Percentiles rank a stretch among this genome's conserved stretches.
These are phyloP conservation scores for Alternaria angustiovoidea DNA, from an alignment of 2,329 filamentous ascomycete species.

Conservation along the genomic window DNA sequence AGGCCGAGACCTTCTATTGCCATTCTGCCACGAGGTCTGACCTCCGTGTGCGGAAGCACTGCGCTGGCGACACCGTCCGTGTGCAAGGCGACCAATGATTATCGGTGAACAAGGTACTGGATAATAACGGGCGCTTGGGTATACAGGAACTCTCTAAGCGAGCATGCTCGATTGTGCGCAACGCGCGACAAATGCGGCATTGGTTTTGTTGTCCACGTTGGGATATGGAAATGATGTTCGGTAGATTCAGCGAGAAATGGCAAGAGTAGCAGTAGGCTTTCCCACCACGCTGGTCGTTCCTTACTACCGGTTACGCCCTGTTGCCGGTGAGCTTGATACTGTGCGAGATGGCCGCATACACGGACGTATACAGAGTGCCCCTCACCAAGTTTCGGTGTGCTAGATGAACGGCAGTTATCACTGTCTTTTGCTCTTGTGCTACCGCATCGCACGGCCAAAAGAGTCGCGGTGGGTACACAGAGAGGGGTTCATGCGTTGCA, in stretches of 20 bases:
- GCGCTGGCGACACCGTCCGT: slow-evolving; percentile 19
- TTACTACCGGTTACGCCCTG: slow-evolving; percentile 23
- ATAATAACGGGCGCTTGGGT: slow-evolving; percentile 29
- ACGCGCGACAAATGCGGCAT: slow-evolving; percentile 18
- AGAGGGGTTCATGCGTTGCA: slow-evolving; percentile 27
- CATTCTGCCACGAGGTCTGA: slow-evolving; percentile 37
- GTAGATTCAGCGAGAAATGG: background rate
- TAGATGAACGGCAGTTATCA: slow-evolving; percentile 24
- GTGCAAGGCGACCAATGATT: slow-evolving; percentile 24
- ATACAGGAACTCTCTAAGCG: slow-evolving; percentile 20
- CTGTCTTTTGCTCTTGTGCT: slow-evolving; percentile 17
- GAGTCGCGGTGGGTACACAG: slow-evolving; percentile 20
- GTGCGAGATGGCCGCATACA: slow-evolving; percentile 15
- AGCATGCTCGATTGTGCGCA: slow-evolving; percentile 8
- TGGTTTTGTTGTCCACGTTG: slow-evolving; percentile 8
- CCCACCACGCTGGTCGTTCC: slow-evolving; percentile 25
- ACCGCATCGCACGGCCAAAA: slow-evolving; percentile 17
- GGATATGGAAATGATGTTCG: slow-evolving; percentile 10
- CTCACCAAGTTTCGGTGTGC: slow-evolving; percentile 17
- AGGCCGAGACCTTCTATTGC: slow-evolving; percentile 29
- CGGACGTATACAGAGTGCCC: slow-evolving; percentile 10
- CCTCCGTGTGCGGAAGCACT: slow-evolving; percentile 18
- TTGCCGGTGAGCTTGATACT: slow-evolving; percentile 21
- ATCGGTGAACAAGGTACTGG: slow-evolving; percentile 26
- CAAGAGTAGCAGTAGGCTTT: slow-evolving; percentile 14